Percentiles rank a stretch among this genome's conserved stretches.
phyloP scores from a whole-genome alignment of 768 basidiomycete species.

The Pilatotrama ljubarskyi region DNA sequence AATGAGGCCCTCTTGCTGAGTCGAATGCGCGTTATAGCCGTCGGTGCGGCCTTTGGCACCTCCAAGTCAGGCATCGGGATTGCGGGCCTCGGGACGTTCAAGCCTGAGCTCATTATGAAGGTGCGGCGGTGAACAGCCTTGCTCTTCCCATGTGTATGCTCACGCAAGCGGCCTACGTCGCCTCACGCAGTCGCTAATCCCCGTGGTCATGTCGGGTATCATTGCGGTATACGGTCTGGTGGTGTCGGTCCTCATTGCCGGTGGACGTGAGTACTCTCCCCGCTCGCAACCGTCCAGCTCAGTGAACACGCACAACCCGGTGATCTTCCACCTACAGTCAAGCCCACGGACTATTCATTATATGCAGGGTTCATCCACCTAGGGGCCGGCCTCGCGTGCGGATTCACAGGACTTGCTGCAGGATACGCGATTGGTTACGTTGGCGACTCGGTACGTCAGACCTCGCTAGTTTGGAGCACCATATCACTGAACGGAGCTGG shows the following conservation, averaged over 20 bases:
- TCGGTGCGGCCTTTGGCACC: slow-evolving; percentile 95
- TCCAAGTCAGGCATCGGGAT: slow-evolving; percentile 97
- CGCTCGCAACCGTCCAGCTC: slow-evolving; percentile 25
- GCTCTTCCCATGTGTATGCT: neutral
- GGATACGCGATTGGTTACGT: slow-evolving; percentile 95
- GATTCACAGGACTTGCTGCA: slow-evolving; percentile 87
- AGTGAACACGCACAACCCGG: neutral
- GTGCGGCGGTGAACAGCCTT: slow-evolving; percentile 40
- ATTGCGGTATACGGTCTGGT: slow-evolving; percentile 97
- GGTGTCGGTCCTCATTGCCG: slow-evolving; percentile 90
- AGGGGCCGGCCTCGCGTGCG: slow-evolving; percentile 89
- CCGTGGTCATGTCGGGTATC: slow-evolving; percentile 98
- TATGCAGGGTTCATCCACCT: slow-evolving; percentile 91
- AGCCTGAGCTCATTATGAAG: slow-evolving; percentile 98
- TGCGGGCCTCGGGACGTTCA: slow-evolving; percentile 89
- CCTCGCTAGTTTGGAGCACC: neutral
- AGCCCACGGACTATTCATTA: slow-evolving; percentile 69
- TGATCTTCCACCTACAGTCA: slow-evolving; percentile 43
- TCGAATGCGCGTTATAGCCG: slow-evolving; percentile 46
- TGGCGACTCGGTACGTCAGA: slow-evolving; percentile 81
- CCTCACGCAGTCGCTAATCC: slow-evolving; percentile 75
- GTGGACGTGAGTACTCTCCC: slow-evolving; percentile 48
- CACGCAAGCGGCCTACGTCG: neutral
- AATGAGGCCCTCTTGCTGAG: neutral
- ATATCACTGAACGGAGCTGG: neutral